These are phyloP conservation scores for Lindgomyces ingoldianus DNA, from an alignment of 495 filamentous ascomycete genomes.

Conservation along the genomic window DNA sequence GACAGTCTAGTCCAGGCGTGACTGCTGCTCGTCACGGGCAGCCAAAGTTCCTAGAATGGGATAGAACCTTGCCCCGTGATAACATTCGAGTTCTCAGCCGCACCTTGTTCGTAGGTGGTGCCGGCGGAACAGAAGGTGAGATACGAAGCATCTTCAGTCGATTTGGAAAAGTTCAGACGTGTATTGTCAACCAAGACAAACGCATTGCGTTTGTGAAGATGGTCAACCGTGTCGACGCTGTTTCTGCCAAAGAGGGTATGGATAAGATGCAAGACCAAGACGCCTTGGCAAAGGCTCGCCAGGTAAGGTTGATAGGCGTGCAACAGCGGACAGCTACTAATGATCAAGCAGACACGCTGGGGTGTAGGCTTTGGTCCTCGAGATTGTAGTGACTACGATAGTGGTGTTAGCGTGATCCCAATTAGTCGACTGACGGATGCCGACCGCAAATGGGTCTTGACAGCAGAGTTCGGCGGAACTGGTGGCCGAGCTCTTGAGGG, in stretches of 20 bases:
- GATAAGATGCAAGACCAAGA: slow-evolving; percentile 71
- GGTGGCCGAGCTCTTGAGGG: slow-evolving; percentile 77
- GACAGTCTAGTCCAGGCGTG: slow-evolving; percentile 53
- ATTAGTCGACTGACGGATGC: slow-evolving; percentile 91
- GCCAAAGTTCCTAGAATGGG: slow-evolving; percentile 80
- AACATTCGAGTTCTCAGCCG: slow-evolving; percentile 92
- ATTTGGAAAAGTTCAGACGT: slow-evolving; percentile 88
- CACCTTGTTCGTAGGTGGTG: slow-evolving; percentile 94
- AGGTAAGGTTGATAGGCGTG: slow-evolving; percentile 10
- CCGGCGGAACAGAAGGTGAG: slow-evolving; percentile 73
- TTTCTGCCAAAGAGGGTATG: slow-evolving; percentile 86
- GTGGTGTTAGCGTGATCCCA: slow-evolving; percentile 89
- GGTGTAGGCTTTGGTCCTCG: slow-evolving; percentile 96
- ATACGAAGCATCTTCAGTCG: slow-evolving; percentile 73
- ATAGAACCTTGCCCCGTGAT: slow-evolving; percentile 67
- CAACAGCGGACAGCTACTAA: slow-evolving; percentile 1
- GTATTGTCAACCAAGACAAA: slow-evolving; percentile 96
- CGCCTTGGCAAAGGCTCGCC: slow-evolving; percentile 75
- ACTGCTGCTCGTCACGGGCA: slow-evolving; percentile 49
- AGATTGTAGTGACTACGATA: slow-evolving; percentile 94
- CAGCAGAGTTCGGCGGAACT: slow-evolving; percentile 88
- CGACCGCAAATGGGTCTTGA: slow-evolving; percentile 96
- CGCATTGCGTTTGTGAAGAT: slow-evolving; percentile 99
- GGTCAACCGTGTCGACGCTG: slow-evolving; percentile 81
- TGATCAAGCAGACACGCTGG: slow-evolving; percentile 73